Evolutionary conservation across 176 grass and related monocot species (phyloP).

Genomic region (Melocanna baccifera): DNA sequence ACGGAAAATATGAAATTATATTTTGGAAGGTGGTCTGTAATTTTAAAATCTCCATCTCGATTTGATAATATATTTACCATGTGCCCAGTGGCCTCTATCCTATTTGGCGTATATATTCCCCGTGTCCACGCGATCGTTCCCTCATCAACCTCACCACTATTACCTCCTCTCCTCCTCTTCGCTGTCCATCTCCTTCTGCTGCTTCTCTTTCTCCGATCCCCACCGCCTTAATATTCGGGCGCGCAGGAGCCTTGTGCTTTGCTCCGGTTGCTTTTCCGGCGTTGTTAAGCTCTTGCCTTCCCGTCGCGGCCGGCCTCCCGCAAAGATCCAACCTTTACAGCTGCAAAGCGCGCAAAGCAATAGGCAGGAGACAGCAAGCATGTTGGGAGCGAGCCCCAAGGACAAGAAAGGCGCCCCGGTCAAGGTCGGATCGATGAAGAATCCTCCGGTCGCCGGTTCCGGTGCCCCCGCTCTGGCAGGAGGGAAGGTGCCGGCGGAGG

Average conservation of each 20-base stretch:
- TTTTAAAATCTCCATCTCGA: background rate
- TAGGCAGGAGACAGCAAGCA: background rate
- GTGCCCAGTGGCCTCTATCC: slow-evolving; percentile 40
- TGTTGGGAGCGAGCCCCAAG: slow-evolving; percentile 54
- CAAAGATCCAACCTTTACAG: slow-evolving; percentile 21
- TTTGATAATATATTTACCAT: slow-evolving; percentile 30
- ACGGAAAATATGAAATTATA: background rate
- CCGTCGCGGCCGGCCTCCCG: background rate
- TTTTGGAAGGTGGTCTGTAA: background rate
- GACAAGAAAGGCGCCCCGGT: slow-evolving; percentile 33
- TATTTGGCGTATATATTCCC: slow-evolving; percentile 58
- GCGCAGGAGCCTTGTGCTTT: background rate
- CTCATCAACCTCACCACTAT: slow-evolving; percentile 21
- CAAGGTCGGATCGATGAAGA: slow-evolving; percentile 39
- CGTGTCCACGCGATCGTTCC: slow-evolving; percentile 30
- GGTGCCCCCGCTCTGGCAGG: background rate
- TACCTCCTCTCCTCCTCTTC: slow-evolving; percentile 18
- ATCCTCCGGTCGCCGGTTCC: background rate
- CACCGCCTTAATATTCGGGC: slow-evolving; percentile 11
- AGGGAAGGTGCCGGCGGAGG: slow-evolving; percentile 50
- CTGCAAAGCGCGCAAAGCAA: background rate
- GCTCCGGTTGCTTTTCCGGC: slow-evolving; percentile 21
- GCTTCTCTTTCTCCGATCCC: background rate
- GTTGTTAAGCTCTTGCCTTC: slow-evolving; percentile 2
- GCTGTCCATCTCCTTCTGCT: background rate